Conservation (phyloP, 2,329 filamentous ascomycete genomes). For the Neophaeococcomyces mojaviensis region DNA sequence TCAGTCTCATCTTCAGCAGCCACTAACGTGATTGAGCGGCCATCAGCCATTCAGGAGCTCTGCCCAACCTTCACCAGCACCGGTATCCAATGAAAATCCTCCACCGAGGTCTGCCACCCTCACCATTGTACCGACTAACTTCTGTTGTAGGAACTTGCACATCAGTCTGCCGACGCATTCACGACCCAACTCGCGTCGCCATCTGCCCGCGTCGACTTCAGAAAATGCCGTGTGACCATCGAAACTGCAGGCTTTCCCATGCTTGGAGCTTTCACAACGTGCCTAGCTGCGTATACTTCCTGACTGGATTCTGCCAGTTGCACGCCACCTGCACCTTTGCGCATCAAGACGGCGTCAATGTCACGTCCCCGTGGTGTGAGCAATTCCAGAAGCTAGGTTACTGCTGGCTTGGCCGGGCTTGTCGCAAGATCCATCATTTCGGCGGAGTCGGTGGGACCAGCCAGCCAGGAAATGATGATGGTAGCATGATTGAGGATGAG, state of each 20-base stretch:
- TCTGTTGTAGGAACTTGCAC: slow-evolving; percentile 1
- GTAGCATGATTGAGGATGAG: not conserved
- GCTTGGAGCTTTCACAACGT: slow-evolving; percentile 2
- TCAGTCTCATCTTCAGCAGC: not conserved
- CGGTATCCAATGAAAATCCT: not conserved
- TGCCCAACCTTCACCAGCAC: slow-evolving; percentile 4
- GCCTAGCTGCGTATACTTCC: slow-evolving; percentile 1
- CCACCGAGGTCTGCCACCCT: not conserved
- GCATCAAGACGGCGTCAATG: slow-evolving; percentile 1
- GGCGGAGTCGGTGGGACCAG: not conserved
- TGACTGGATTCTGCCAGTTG: not conserved
- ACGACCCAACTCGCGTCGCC: slow-evolving; percentile 80
- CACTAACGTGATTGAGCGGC: not conserved
- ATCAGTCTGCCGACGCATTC: slow-evolving; percentile 65
- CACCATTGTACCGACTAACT: not conserved
- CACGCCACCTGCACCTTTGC: slow-evolving; percentile 1
- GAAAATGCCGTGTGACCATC: not conserved
- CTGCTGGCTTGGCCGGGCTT: not conserved
- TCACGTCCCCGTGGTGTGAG: not conserved
- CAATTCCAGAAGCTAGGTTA: slow-evolving; percentile 2
- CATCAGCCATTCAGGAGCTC: not conserved
- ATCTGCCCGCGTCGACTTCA: slow-evolving; percentile 69
- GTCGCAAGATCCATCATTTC: slow-evolving; percentile 4
- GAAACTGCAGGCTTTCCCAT: not conserved
- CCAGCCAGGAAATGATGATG: not conserved